phyloP scores from a whole-genome alignment of 2,329 filamentous ascomycete genomes.

The Aspergillus sp. region DNA sequence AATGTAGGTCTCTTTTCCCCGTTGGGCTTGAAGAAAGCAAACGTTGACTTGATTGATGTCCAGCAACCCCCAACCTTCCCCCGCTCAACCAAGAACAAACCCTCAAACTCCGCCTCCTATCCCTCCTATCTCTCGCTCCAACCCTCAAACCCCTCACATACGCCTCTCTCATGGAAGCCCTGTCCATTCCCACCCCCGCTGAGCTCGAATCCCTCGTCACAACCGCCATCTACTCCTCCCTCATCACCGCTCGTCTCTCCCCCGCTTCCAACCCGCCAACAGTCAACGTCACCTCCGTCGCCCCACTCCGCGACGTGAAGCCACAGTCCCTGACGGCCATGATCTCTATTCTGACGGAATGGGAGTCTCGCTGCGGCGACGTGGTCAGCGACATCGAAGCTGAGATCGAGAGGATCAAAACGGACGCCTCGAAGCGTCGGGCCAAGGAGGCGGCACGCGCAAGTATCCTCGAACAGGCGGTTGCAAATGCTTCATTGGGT shows the following conservation, averaged over 20 bases:
- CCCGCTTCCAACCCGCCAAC: constrained; percentile 69
- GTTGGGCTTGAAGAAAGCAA: constrained; percentile 1
- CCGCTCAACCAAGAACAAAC: constrained; percentile 62
- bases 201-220: constrained; percentile 82
- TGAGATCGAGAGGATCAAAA: constrained; percentile 61
- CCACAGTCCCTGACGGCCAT: constrained; percentile 64
- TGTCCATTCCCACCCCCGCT: constrained; percentile 58
- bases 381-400: constrained; percentile 67
- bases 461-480: constrained; percentile 41
- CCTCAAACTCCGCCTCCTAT: constrained; percentile 83
- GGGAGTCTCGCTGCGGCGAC: constrained; percentile 68
- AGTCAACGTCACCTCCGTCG: constrained; percentile 70
- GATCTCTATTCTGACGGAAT: constrained; percentile 59
- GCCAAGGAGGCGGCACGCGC: constrained; percentile 44
- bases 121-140: constrained; percentile 67
- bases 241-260: constrained; percentile 76
- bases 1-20: constrained; percentile 34
- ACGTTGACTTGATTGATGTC: not conserved
- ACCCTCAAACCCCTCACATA: constrained; percentile 65
- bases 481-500: constrained; percentile 31
- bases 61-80: constrained; percentile 55
- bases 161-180: constrained; percentile 53
- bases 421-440: constrained; percentile 48
- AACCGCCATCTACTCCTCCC: constrained; percentile 74
- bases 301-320: constrained; percentile 76